Percentiles rank a stretch among this genome's conserved stretches.
Evolutionary conservation across 345 rosid species (phyloP).

Genomic region (Mangifera indica): DNA sequence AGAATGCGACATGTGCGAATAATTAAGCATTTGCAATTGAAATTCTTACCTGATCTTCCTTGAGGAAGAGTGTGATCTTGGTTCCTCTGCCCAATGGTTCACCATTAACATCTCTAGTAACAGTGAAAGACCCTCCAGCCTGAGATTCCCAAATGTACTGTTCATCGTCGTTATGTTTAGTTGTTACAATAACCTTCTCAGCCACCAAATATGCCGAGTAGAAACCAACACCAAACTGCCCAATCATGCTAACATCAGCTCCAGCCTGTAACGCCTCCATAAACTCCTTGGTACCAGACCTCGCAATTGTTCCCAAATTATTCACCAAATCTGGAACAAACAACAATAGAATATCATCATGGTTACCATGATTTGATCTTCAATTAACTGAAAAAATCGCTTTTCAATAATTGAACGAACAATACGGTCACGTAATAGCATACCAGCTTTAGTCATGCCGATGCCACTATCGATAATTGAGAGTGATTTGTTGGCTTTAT

Average conservation of each 20-base stretch:
- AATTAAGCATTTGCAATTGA: not conserved
- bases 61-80: conserved; percentile 46
- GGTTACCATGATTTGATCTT: not conserved
- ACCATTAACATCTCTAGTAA: conserved; percentile 43
- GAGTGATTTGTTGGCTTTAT: conserved; percentile 43
- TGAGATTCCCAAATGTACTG: conserved; percentile 61
- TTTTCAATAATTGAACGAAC: not conserved
- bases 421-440: too few relatives aligned
- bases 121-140: conserved; percentile 53
- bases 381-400: not conserved
- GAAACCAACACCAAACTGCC: conserved; percentile 60
- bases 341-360: not conserved
- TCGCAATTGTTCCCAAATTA: conserved; percentile 59
- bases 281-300: conserved; percentile 59
- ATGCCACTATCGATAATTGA: conserved; percentile 49
- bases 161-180: conserved; percentile 58
- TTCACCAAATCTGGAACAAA: conserved; percentile 44
- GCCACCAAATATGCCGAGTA: conserved; percentile 59
- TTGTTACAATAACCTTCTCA: conserved; percentile 47
- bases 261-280: conserved; percentile 64
- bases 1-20: not conserved
- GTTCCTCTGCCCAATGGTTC: conserved; percentile 62
- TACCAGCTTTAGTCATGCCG: conserved; percentile 65
- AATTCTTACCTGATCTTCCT: conserved; percentile 47
- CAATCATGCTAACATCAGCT: conserved; percentile 60